Evolutionary conservation across 345 rosid genomes (phyloP).

Genomic region (Syzygium jambos): DNA sequence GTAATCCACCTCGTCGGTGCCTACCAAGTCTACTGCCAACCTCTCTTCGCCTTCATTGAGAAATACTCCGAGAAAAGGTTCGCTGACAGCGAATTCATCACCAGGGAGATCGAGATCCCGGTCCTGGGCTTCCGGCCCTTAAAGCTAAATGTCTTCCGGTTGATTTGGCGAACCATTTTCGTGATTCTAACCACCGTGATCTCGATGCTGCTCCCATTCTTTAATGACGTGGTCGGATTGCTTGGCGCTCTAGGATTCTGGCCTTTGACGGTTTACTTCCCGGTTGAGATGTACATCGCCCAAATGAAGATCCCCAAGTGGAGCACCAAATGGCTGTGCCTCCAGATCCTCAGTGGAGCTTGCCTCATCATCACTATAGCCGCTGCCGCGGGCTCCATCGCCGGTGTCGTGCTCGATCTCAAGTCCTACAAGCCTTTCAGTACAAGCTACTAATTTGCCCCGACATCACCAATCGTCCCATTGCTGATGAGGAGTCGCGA

Average conservation of each 20-base stretch:
- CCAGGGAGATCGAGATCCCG: constrained; percentile 42
- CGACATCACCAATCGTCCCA: background rate
- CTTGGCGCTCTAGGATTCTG: constrained; percentile 91
- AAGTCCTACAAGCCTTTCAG: constrained; percentile 63
- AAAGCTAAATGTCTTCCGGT: constrained; percentile 61
- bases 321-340: constrained; percentile 72
- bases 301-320: constrained; percentile 65
- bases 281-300: constrained; percentile 79
- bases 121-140: constrained; percentile 33
- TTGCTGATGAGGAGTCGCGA: background rate
- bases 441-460: constrained; percentile 21
- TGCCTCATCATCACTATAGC: constrained; percentile 67
- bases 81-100: constrained; percentile 54
- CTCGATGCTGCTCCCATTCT: constrained; percentile 88
- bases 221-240: constrained; percentile 70
- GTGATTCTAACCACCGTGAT: constrained; percentile 62
- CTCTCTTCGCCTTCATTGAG: constrained; percentile 74
- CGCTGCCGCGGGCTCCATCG: constrained; percentile 77
- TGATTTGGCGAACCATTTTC: constrained; percentile 80
- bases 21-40: constrained; percentile 93
- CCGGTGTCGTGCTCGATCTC: constrained; percentile 55
- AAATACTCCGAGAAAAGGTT: constrained; percentile 30
- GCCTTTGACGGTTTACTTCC: constrained; percentile 89
- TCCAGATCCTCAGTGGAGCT: constrained; percentile 60
- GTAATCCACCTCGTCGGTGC: constrained; percentile 81